Percentiles rank a stretch among this genome's conserved stretches.
Evolutionary conservation across 2,329 filamentous ascomycete genomes (phyloP).

Genomic region (Truncatella angustata): DNA sequence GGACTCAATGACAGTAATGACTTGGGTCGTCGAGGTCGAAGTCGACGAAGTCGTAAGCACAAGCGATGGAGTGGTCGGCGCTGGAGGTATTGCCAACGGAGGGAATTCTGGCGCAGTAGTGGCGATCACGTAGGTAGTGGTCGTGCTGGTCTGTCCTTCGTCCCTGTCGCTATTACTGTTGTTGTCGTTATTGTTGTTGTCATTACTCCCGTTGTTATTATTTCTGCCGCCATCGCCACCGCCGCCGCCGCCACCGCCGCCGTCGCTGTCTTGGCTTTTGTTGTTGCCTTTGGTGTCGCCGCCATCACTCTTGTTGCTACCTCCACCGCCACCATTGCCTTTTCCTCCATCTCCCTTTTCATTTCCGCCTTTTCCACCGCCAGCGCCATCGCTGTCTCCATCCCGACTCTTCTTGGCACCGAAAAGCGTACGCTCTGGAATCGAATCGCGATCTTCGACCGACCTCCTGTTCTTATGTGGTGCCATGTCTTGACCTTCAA

Average conservation of each 20-base stretch:
- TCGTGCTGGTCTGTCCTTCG: neutral
- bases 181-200: neutral
- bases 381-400: conserved; percentile 7
- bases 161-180: neutral
- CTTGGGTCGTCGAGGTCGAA: neutral
- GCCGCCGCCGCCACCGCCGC: neutral
- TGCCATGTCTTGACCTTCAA: conserved; percentile 7
- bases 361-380: neutral
- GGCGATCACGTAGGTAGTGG: neutral
- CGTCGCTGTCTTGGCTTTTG: neutral
- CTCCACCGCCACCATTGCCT: neutral
- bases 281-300: neutral
- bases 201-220: neutral
- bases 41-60: neutral
- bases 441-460: neutral
- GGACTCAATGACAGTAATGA: neutral
- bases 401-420: conserved; percentile 10
- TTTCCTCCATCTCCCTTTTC: neutral
- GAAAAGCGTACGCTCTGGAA: neutral
- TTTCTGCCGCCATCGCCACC: neutral
- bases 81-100: neutral
- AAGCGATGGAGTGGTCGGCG: neutral
- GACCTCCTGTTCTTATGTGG: conserved; percentile 4
- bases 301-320: neutral
- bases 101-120: neutral